Percentiles rank a stretch among this genome's conserved stretches.
These are phyloP conservation scores for Glarea lozoyensis DNA, from an alignment of 495 filamentous ascomycete genomes.

Conservation along the genomic window DNA sequence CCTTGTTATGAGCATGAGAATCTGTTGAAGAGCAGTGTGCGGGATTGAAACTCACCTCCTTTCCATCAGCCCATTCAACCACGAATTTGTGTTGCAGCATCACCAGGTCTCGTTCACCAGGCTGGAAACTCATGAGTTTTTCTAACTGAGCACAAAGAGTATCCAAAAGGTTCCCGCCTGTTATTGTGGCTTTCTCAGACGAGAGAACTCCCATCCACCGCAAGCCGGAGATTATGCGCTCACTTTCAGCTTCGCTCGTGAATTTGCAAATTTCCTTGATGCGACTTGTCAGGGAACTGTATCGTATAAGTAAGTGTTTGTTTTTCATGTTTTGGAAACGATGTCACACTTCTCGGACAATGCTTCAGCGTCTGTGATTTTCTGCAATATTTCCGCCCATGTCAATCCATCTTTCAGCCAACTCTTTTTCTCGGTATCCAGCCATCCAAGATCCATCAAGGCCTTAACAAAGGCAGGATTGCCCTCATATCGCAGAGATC, in stretches of 20 bases:
- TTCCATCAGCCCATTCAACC: conserved; percentile 69
- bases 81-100: conserved; percentile 76
- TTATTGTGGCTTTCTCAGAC: conserved; percentile 58
- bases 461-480: conserved; percentile 82
- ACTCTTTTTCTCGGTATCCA: conserved; percentile 54
- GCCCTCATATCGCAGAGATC: conserved; percentile 76
- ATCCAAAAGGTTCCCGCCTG: conserved; percentile 74
- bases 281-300: neutral
- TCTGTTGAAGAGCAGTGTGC: too few species aligned
- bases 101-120: conserved; percentile 70
- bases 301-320: conserved; percentile 57
- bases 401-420: conserved; percentile 51
- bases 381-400: conserved; percentile 76
- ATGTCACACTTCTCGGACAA: conserved; percentile 57
- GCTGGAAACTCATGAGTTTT: conserved; percentile 82
- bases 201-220: conserved; percentile 87
- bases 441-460: conserved; percentile 80
- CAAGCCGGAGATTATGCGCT: conserved; percentile 67
- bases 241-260: conserved; percentile 51
- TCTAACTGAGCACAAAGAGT: conserved; percentile 86
- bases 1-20: too few species aligned
- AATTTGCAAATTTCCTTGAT: neutral
- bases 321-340: conserved; percentile 60
- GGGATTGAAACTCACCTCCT: too few species aligned
- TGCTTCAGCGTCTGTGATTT: conserved; percentile 60